Conservation (phyloP, 2,329 filamentous ascomycete genomes). For the Didymella exigua region DNA sequence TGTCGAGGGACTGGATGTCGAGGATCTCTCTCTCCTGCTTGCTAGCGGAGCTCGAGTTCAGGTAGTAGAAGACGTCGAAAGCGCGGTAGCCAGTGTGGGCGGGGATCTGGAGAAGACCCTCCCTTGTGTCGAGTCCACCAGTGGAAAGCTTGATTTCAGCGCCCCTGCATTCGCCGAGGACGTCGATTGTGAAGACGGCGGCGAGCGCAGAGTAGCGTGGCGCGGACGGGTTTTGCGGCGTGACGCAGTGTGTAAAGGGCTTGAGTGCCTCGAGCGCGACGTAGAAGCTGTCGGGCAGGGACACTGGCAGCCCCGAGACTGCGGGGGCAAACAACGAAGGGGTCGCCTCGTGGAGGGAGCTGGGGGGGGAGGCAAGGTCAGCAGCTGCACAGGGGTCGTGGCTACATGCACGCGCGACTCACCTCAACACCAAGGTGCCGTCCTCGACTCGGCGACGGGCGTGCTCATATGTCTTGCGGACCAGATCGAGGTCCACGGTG, state of each 20-base stretch:
- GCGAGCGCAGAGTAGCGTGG: constrained; percentile 81
- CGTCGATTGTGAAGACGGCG: constrained; percentile 79
- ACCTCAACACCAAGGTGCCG: constrained; percentile 90
- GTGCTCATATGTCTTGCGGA: constrained; percentile 91
- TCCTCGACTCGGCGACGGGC: constrained; percentile 92
- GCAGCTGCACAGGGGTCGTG: not conserved
- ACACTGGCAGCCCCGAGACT: constrained; percentile 77
- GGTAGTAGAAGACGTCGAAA: constrained; percentile 97
- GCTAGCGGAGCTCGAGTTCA: constrained; percentile 89
- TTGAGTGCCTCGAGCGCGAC: constrained; percentile 80
- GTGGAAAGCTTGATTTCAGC: constrained; percentile 80
- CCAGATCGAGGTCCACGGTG: constrained; percentile 79
- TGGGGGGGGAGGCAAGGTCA: constrained; percentile 47
- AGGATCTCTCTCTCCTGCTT: constrained; percentile 88
- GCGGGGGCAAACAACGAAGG: constrained; percentile 85
- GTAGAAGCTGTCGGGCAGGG: constrained; percentile 75
- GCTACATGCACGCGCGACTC: constrained; percentile 42
- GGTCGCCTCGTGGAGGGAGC: constrained; percentile 85
- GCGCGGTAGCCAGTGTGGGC: constrained; percentile 81
- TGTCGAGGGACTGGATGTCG: constrained; percentile 74
- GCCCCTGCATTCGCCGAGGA: constrained; percentile 77
- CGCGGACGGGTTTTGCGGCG: constrained; percentile 85
- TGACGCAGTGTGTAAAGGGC: constrained; percentile 86
- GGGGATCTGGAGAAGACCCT: constrained; percentile 81
- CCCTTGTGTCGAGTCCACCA: constrained; percentile 82